phyloP scores from a whole-genome alignment of 768 basidiomycete species.

The Krasilnikovozyma curviuscula region DNA sequence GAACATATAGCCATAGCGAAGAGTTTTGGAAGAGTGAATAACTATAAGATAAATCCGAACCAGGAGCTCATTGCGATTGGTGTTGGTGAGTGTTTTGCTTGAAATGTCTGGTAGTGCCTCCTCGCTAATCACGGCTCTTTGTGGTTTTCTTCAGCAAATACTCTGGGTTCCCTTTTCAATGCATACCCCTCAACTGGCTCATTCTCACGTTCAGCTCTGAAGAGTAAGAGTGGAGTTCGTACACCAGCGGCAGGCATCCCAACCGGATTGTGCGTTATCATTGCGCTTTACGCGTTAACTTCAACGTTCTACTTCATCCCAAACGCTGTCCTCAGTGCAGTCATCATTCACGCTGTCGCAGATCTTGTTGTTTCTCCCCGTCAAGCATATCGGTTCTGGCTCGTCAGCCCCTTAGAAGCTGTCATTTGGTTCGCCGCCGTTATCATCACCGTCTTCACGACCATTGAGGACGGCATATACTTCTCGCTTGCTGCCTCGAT shows the following conservation, averaged over 20 bases:
- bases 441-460: slow-evolving; percentile 74
- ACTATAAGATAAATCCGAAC: slow-evolving; percentile 46
- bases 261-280: slow-evolving; percentile 70
- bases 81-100: slow-evolving; percentile 85
- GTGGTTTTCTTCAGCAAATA: too few species aligned
- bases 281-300: slow-evolving; percentile 63
- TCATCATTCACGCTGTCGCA: slow-evolving; percentile 26
- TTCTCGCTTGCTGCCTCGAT: slow-evolving; percentile 56
- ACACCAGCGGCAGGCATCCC: slow-evolving; percentile 77
- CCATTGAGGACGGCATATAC: slow-evolving; percentile 43
- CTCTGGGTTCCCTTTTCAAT: slow-evolving; percentile 60
- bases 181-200: slow-evolving; percentile 96
- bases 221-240: slow-evolving; percentile 90
- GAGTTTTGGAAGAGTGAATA: slow-evolving; percentile 54
- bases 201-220: slow-evolving; percentile 92
- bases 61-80: slow-evolving; percentile 87
- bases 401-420: slow-evolving; percentile 73
- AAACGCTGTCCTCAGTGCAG: slow-evolving; percentile 1
- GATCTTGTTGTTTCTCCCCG: slow-evolving; percentile 61
- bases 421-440: slow-evolving; percentile 20
- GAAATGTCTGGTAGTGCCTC: too few species aligned
- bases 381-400: slow-evolving; percentile 76
- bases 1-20: slow-evolving; percentile 98
- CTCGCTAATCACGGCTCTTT: too few species aligned
- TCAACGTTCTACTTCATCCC: slow-evolving; percentile 3